Percentiles rank a stretch among this genome's conserved stretches.
Conservation (phyloP, 768 basidiomycete genomes). For the Artomyces pyxidatus region DNA sequence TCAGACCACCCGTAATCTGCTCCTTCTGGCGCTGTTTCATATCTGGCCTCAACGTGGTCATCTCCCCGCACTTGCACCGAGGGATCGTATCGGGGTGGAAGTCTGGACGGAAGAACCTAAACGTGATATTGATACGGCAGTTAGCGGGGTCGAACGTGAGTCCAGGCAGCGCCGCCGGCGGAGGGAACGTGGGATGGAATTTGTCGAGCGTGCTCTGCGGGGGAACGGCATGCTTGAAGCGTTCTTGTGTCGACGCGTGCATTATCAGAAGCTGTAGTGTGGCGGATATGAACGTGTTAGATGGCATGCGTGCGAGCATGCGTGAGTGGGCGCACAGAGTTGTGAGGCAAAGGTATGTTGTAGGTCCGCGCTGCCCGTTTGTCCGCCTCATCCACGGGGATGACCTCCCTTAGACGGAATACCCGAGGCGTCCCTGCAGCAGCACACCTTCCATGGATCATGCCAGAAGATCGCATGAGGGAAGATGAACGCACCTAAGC, state of each 20-base stretch:
- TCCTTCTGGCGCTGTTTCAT: conserved; percentile 58
- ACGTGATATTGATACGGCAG: conserved; percentile 66
- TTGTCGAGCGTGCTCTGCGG: conserved; percentile 64
- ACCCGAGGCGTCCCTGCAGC: conserved; percentile 48
- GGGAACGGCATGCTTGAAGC: conserved; percentile 73
- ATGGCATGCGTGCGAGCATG: neutral
- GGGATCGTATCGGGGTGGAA: conserved; percentile 61
- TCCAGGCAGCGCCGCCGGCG: conserved; percentile 2
- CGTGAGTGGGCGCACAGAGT: conserved; percentile 71
- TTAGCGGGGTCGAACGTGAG: conserved; percentile 16
- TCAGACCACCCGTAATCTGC: neutral
- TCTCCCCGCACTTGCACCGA: conserved; percentile 63
- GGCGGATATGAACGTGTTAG: neutral
- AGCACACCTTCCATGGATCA: too few species aligned
- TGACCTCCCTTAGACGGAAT: conserved; percentile 72
- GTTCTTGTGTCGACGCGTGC: conserved; percentile 80
- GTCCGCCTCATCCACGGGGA: conserved; percentile 52
- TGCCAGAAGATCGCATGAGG: neutral
- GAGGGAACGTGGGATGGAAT: conserved; percentile 53
- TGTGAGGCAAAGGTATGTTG: conserved; percentile 70
- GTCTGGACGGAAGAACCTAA: conserved; percentile 81
- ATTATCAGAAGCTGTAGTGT: conserved; percentile 63
- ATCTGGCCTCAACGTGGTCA: conserved; percentile 63
- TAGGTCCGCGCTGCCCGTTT: conserved; percentile 60
- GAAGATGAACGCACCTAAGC: conserved; percentile 49